These are phyloP conservation scores for Penicillium sp. DNA, from an alignment of 2,329 filamentous ascomycete species.

Conservation along the genomic window DNA sequence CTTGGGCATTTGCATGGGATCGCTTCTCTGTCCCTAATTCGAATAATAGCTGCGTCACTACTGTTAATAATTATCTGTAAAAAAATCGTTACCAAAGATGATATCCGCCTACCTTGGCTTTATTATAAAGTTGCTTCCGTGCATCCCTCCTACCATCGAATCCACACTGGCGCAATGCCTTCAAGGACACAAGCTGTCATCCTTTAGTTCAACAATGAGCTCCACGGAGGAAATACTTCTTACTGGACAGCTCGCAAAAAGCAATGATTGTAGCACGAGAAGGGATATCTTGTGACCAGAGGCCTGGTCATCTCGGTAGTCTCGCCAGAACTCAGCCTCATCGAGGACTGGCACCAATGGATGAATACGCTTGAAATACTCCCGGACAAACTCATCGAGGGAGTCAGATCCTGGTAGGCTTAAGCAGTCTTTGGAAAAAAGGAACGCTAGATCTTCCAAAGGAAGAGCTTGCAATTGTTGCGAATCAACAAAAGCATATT, in stretches of 20 bases:
- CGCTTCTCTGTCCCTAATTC: slow-evolving; percentile 30
- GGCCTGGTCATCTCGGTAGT: slow-evolving; percentile 7
- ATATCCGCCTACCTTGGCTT: slow-evolving; percentile 40
- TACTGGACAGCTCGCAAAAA: slow-evolving; percentile 36
- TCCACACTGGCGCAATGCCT: slow-evolving; percentile 43
- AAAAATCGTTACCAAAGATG: background rate
- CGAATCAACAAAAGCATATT: slow-evolving; percentile 25
- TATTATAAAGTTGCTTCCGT: slow-evolving; percentile 47
- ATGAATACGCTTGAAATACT: slow-evolving; percentile 35
- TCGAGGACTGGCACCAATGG: slow-evolving; percentile 32
- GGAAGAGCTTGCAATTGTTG: slow-evolving; percentile 19
- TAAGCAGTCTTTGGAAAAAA: slow-evolving; percentile 50
- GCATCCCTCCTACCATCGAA: slow-evolving; percentile 47
- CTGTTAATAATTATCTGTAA: background rate
- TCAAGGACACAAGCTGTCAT: slow-evolving; percentile 48
- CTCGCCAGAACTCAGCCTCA: slow-evolving; percentile 49
- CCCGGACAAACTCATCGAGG: slow-evolving; percentile 50
- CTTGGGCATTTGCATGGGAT: slow-evolving; percentile 31
- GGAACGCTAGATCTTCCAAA: slow-evolving; percentile 50
- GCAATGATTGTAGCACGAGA: slow-evolving; percentile 33
- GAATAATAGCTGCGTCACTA: slow-evolving; percentile 26
- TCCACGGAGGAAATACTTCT: slow-evolving; percentile 13
- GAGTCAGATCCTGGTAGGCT: slow-evolving; percentile 45
- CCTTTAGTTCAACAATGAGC: slow-evolving; percentile 7
- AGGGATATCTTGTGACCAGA: slow-evolving; percentile 24